phyloP scores from a whole-genome alignment of 768 basidiomycete species.

The Scleroderma citrinum region DNA sequence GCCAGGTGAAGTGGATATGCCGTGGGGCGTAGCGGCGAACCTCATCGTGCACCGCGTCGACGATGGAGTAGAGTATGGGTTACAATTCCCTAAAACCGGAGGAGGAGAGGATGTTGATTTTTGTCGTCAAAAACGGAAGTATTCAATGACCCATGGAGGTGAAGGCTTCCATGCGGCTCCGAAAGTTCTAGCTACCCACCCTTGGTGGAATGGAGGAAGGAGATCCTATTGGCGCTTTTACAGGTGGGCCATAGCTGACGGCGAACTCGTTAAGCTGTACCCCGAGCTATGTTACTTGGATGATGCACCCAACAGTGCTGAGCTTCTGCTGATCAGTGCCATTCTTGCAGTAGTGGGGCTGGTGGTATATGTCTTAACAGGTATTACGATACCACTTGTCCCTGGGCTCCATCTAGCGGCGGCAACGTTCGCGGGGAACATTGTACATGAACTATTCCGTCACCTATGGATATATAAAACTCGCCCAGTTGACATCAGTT shows the following conservation, averaged over 20 bases:
- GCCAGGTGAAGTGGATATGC: conserved; percentile 35
- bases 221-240: conserved; percentile 48
- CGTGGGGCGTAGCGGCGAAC: conserved; percentile 62
- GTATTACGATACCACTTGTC: conserved; percentile 3
- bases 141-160: conserved; percentile 27
- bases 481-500: conserved; percentile 28
- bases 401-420: conserved; percentile 20
- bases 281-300: conserved; percentile 43
- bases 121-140: conserved; percentile 41
- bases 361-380: conserved; percentile 12
- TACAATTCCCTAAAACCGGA: conserved; percentile 53
- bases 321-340: conserved; percentile 32
- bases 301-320: conserved; percentile 44
- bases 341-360: conserved; percentile 8
- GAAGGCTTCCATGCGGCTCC: conserved; percentile 46
- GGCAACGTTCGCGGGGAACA: conserved; percentile 34
- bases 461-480: conserved; percentile 39
- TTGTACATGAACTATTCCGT: conserved; percentile 44
- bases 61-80: conserved; percentile 42
- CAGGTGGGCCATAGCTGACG: conserved; percentile 56
- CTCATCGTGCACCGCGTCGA: conserved; percentile 42
- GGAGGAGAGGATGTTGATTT: conserved; percentile 63
- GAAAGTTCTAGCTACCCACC: conserved; percentile 45
- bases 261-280: conserved; percentile 41
- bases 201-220: conserved; percentile 48